A percentile compares a stretch with the other conserved stretches of the same genome.
phyloP scores from a whole-genome alignment of 2,329 filamentous ascomycete species.

The Alternaria novae-zelandiae region DNA sequence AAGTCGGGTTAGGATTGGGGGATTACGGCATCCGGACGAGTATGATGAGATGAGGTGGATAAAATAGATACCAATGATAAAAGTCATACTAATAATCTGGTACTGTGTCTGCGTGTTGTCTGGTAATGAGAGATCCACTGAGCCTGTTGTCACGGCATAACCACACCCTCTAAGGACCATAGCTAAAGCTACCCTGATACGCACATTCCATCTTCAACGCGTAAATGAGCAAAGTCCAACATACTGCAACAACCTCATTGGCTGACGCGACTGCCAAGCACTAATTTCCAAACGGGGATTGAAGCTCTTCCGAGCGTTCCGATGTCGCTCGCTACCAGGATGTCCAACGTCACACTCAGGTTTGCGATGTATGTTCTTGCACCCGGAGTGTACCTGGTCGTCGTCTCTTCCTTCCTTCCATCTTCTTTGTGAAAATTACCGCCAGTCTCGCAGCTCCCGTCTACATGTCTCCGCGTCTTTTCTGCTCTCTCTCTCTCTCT shows the following conservation, averaged over 20 bases:
- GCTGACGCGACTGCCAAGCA: not conserved
- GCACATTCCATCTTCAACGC: fast-evolving
- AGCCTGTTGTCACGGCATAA: no score
- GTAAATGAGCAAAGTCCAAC: not conserved
- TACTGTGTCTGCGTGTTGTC: no score
- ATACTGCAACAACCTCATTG: not conserved
- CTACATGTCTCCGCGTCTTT: not conserved
- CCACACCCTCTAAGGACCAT: no score
- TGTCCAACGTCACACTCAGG: not conserved
- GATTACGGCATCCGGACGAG: no score
- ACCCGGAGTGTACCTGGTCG: no score
- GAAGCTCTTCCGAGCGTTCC: not conserved
- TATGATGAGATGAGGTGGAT: not conserved
- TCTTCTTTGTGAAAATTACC: no score
- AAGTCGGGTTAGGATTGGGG: not conserved
- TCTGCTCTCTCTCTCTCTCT: not conserved
- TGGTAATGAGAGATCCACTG: no score
- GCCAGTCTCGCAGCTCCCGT: no score
- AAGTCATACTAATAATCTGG: not conserved
- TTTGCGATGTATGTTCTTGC: fast-evolving
- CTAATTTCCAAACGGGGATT: fast-evolving
- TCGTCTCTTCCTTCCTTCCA: no score
- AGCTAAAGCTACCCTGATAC: not conserved
- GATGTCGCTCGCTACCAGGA: no score
- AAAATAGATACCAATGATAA: not conserved